These are phyloP conservation scores for Capsicum rhomboideum DNA, from an alignment of 257 asterid genomes.

Conservation along the genomic window DNA sequence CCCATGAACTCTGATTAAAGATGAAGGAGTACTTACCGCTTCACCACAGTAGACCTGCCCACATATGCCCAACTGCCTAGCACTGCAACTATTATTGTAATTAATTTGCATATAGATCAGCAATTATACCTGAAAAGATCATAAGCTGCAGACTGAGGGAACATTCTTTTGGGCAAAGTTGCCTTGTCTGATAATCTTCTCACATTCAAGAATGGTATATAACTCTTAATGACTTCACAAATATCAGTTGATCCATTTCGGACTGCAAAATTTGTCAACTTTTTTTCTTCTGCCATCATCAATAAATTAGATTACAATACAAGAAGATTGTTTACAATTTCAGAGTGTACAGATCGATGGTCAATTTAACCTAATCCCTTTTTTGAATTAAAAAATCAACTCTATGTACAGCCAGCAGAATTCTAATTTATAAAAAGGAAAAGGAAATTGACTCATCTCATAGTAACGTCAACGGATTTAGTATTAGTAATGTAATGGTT, in stretches of 20 bases:
- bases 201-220: constrained; percentile 30
- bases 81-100: background rate
- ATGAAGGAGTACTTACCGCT: too few relatives aligned
- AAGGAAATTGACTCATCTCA: background rate
- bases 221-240: constrained; percentile 5
- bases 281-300: constrained; percentile 3
- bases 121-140: constrained; percentile 48
- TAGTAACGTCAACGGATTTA: background rate
- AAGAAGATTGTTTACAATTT: background rate
- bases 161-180: constrained; percentile 42
- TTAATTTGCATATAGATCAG: background rate
- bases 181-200: constrained; percentile 53
- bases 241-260: constrained; percentile 15
- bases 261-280: background rate
- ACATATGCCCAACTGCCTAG: background rate
- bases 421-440: too few relatives aligned
- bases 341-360: background rate
- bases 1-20: too few relatives aligned
- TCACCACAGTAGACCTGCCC: too few relatives aligned
- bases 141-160: constrained; percentile 50
- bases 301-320: background rate
- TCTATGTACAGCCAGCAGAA: too few relatives aligned
- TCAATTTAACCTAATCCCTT: background rate
- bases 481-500: too few relatives aligned
- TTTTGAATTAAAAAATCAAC: background rate